These are phyloP conservation scores for Euphorbia tirucalli DNA, from an alignment of 345 rosid genomes.

Conservation along the genomic window DNA sequence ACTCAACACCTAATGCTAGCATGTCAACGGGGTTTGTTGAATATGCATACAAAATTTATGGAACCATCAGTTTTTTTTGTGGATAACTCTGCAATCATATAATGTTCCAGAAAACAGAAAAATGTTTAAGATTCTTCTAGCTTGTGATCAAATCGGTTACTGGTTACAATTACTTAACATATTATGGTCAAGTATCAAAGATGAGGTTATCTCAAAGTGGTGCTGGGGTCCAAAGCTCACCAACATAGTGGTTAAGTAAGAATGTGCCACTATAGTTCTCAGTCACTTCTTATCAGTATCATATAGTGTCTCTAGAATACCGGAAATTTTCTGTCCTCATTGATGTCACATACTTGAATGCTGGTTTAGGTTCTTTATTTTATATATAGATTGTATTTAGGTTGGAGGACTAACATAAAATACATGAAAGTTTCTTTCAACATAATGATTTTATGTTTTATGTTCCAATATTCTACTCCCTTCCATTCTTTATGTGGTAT, in stretches of 20 bases:
- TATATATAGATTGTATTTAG: neutral
- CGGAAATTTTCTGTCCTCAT: neutral
- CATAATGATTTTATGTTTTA: neutral
- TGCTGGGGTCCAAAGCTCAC: neutral
- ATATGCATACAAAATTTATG: neutral
- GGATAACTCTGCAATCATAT: neutral
- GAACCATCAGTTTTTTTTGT: neutral
- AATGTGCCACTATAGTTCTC: neutral
- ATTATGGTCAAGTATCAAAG: neutral
- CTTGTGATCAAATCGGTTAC: no score
- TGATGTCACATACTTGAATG: neutral
- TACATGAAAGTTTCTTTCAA: no score
- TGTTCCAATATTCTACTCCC: neutral
- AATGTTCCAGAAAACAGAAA: no score
- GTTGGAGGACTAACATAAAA: neutral
- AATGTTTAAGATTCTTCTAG: no score
- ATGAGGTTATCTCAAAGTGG: neutral
- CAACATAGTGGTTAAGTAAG: neutral
- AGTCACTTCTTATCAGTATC: neutral
- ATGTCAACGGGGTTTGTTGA: neutral
- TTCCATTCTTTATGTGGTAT: neutral
- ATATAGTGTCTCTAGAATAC: neutral
- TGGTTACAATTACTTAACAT: neutral
- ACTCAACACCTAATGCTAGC: neutral
- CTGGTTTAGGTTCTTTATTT: neutral